Conservation (phyloP, 805 yeast species). For the Myxozyma melibiosi region DNA sequence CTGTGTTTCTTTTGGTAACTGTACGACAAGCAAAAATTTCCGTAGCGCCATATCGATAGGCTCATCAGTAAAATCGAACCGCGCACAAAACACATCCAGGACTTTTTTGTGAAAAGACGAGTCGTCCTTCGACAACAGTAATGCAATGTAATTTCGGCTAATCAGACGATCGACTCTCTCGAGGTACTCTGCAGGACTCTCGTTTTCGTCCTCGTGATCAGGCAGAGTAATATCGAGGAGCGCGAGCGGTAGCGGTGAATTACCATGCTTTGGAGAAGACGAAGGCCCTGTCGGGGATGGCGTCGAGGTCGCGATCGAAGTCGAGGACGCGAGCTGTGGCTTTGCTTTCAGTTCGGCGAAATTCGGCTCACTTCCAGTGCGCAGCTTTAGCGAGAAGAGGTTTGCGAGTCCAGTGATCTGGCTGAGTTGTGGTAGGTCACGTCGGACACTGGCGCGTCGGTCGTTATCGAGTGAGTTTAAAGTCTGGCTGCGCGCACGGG, state of each 20-base stretch:
- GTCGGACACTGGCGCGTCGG: neutral
- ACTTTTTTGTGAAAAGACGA: slow-evolving; percentile 38
- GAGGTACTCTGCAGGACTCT: slow-evolving; percentile 43
- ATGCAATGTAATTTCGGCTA: slow-evolving; percentile 35
- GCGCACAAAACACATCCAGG: slow-evolving; percentile 40
- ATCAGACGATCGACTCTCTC: slow-evolving; percentile 36
- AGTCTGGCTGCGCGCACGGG: slow-evolving; percentile 29
- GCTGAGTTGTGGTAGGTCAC: slow-evolving; percentile 4
- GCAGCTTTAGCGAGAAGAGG: slow-evolving; percentile 19
- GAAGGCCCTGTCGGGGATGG: neutral
- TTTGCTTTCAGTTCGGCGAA: slow-evolving; percentile 15
- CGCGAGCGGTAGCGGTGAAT: slow-evolving; percentile 5
- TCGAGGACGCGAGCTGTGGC: neutral
- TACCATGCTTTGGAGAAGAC: slow-evolving; percentile 7
- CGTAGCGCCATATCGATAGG: slow-evolving; percentile 70
- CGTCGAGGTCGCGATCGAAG: neutral
- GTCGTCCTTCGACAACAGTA: slow-evolving; percentile 42
- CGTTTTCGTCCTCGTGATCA: slow-evolving; percentile 35
- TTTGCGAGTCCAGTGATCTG: slow-evolving; percentile 18
- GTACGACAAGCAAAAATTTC: slow-evolving; percentile 57
- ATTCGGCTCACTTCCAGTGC: slow-evolving; percentile 31
- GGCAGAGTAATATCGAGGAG: slow-evolving; percentile 27
- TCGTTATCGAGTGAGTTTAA: slow-evolving; percentile 26
- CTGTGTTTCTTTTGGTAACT: slow-evolving; percentile 71
- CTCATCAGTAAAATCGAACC: slow-evolving; percentile 54